Evolutionary conservation across 2,329 filamentous ascomycete genomes (phyloP).

Genomic region (Penicillium sp.): DNA sequence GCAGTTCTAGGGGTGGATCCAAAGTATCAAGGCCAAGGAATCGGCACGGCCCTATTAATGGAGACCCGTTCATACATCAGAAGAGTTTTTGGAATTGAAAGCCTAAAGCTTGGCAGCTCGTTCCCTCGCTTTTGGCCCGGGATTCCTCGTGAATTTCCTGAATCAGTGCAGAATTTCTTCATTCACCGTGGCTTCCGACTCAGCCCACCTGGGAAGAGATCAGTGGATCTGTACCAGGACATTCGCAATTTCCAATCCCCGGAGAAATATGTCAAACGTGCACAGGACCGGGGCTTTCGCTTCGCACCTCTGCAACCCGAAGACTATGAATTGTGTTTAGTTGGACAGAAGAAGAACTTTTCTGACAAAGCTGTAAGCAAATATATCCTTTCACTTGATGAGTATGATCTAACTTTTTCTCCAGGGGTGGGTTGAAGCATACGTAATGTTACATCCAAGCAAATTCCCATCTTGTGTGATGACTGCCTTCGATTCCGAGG

Average conservation of each 20-base stretch:
- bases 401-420: neutral
- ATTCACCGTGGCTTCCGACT: slow-evolving; percentile 43
- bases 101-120: slow-evolving; percentile 28
- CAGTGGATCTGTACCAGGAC: slow-evolving; percentile 44
- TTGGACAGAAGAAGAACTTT: slow-evolving; percentile 42
- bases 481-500: slow-evolving; percentile 41
- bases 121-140: slow-evolving; percentile 52
- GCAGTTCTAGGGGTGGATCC: slow-evolving; percentile 41
- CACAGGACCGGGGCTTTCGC: slow-evolving; percentile 35
- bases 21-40: slow-evolving; percentile 35
- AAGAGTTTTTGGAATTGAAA: slow-evolving; percentile 24
- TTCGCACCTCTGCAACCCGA: slow-evolving; percentile 39
- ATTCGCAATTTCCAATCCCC: slow-evolving; percentile 38
- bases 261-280: slow-evolving; percentile 36
- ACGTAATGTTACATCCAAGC: slow-evolving; percentile 35
- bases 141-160: slow-evolving; percentile 41
- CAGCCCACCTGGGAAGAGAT: slow-evolving; percentile 22
- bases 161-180: slow-evolving; percentile 41
- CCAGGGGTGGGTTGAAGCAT: slow-evolving; percentile 46
- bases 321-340: slow-evolving; percentile 41
- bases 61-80: slow-evolving; percentile 30
- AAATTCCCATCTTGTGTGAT: slow-evolving; percentile 44
- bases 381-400: no score
- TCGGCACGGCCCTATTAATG: slow-evolving; percentile 40
- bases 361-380: slow-evolving; percentile 34